A percentile compares a stretch with the other conserved stretches of the same genome.
These are phyloP conservation scores for Lachnellula suecica DNA, from an alignment of 2,329 filamentous ascomycete genomes.

Conservation along the genomic window DNA sequence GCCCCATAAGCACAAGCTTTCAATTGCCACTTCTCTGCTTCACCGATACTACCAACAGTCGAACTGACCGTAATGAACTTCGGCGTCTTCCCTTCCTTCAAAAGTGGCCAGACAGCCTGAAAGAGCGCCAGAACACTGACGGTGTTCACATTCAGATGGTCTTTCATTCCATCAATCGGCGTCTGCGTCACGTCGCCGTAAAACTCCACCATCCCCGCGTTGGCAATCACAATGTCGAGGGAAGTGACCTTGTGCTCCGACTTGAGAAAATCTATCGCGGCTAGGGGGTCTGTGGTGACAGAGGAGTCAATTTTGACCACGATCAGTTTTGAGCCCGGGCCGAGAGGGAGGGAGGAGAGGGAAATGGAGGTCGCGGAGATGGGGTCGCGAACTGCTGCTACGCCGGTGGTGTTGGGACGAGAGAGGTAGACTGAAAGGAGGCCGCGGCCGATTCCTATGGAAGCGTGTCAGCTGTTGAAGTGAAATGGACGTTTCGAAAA, in stretches of 20 bases:
- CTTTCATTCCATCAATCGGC: no score
- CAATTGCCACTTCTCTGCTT: conserved; percentile 11
- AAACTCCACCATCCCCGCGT: conserved; percentile 42
- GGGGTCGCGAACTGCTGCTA: conserved; percentile 39
- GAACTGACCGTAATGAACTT: conserved; percentile 37
- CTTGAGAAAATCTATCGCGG: conserved; percentile 34
- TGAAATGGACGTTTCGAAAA: no score
- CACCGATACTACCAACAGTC: conserved; percentile 20
- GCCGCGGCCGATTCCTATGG: conserved; percentile 33
- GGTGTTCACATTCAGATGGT: no score
- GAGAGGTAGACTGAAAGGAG: conserved; percentile 23
- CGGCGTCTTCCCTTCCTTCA: conserved; percentile 35
- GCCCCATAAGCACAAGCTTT: conserved; percentile 38
- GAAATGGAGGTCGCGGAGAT: conserved; percentile 25
- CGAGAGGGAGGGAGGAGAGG: conserved; percentile 38
- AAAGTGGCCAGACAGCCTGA: conserved; percentile 42
- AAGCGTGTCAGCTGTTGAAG: neutral
- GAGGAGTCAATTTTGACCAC: conserved; percentile 43
- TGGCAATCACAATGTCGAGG: conserved; percentile 52
- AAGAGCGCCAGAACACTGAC: conserved; percentile 42
- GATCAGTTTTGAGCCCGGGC: conserved; percentile 36
- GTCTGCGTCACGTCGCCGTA: no score
- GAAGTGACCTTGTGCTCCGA: conserved; percentile 36
- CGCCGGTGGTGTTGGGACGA: conserved; percentile 15
- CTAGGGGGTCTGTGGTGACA: conserved; percentile 33